Evolutionary conservation across 2,329 filamentous ascomycete species (phyloP), one percentile per base, ranked within the genome.

Genomic region (Acephala macrosclerotiorum): DNA sequence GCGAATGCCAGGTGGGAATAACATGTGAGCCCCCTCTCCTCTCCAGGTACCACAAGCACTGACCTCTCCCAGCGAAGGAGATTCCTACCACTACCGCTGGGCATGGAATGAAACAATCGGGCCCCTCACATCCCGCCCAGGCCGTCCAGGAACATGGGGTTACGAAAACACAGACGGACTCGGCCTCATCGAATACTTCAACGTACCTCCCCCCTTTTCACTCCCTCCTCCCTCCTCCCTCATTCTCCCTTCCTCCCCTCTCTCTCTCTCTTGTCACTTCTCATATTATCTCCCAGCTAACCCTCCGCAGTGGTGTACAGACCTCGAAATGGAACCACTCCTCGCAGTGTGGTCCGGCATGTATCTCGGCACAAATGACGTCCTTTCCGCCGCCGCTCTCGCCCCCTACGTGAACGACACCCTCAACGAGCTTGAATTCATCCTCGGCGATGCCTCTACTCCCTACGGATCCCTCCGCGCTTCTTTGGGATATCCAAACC

Each of bases 1-100:
- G 53, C 83, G 89, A 18, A 85, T 90, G 65, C 89, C 89, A 0
- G 89, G 89, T 6, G 89, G 87, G 9, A 89, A 89, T 73, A 89
- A 88, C 79, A 76, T 90, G 75, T 77, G 73, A 64, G 77, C 35
- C 71, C 11, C 12, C 29, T 25, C 33, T 7, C 38, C 40, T 51
- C 12, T 25, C 38, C 66, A 4, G 63, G 59, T 12, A 49, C 65
- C 64, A 36, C 63, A 66, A 22, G 42, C 66, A 57, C 71, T 72
- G 40, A 80, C 51, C 77, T 71, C 78, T 70, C 16, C 38, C 62
- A 74, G 66, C 55, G 75, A 74, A 71, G 73, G 70, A 58, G 70
- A 68, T 63, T 57, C 63, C 45, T 70, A 64, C 60, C 71, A 70
- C 40, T 70, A 72, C 59, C 69, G 66, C 14, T 78, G 73, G 75